phyloP scores from a whole-genome alignment of 352 stramenopile genomes.

The Phytophthora europaea region DNA sequence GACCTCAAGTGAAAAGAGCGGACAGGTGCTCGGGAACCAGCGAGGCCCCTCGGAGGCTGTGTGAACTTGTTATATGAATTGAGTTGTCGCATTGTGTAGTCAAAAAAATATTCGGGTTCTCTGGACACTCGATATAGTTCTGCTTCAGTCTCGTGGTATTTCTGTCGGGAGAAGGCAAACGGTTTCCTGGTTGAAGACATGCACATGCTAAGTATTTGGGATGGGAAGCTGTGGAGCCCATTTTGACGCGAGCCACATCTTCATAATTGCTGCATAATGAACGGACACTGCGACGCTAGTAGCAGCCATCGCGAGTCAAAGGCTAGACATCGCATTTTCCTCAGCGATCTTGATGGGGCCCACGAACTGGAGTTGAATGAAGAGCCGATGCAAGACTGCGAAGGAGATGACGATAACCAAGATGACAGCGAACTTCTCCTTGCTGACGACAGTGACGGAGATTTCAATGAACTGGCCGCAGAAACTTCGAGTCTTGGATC shows the following conservation, averaged over 20 bases:
- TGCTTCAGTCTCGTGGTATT: slow-evolving; percentile 25
- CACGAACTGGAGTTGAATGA: neutral
- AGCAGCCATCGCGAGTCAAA: neutral
- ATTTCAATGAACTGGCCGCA: slow-evolving; percentile 30
- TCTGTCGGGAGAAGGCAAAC: slow-evolving; percentile 24
- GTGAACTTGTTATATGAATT: slow-evolving; percentile 10
- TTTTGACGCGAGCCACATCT: slow-evolving; percentile 6
- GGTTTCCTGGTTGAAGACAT: slow-evolving; percentile 24
- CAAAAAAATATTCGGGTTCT: neutral
- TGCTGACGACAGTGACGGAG: slow-evolving; percentile 15
- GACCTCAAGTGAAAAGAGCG: slow-evolving; percentile 27
- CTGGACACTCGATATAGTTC: neutral
- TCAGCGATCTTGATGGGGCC: neutral
- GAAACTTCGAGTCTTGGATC: slow-evolving; percentile 43
- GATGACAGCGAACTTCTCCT: slow-evolving; percentile 25
- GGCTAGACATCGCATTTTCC: slow-evolving; percentile 5
- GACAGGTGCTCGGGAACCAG: slow-evolving; percentile 31
- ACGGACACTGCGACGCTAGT: slow-evolving; percentile 4
- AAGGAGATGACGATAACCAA: slow-evolving; percentile 29
- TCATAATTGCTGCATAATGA: slow-evolving; percentile 22
- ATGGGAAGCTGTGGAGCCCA: slow-evolving; percentile 9
- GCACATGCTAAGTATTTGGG: slow-evolving; percentile 1
- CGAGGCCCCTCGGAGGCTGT: slow-evolving; percentile 42
- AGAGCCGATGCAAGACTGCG: slow-evolving; percentile 10
- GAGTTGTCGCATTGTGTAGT: neutral